Evolutionary conservation across 768 basidiomycete species (phyloP), one percentile per base, ranked within the genome.

Genomic region (Lentinus brumalis): DNA sequence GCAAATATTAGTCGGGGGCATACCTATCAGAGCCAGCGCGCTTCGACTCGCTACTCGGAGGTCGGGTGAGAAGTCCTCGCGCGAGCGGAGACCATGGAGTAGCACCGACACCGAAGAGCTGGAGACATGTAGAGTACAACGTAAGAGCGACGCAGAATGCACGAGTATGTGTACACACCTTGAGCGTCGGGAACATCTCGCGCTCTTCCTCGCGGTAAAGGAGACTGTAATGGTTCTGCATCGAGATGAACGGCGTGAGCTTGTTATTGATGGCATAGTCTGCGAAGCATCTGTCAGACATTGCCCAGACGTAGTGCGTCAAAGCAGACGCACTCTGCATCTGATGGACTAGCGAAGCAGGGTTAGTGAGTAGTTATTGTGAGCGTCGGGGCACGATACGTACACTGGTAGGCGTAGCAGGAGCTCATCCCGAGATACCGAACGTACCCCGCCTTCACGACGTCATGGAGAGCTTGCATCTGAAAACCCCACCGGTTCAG

Each of bases 161-260:
- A 5, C 18, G 5, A 39, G 18, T 26, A 42, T 26, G 1, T 7
- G 45, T 14, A 31, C 50, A 29, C 9, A 76, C 74, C 67, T 75
- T 72, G 47, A 80, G 70, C 4, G 75, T 75, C 0, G 86, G 85
- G 64, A 84, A 80, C 81, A 83, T 82, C 66, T 83, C 82, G 30
- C 78, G 77, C 66, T 84, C 86, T 66, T 87, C 86, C 67, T 87
- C 86, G 47, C 86, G 79, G 65, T 87, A 86, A 40, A 83, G 53
- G 11, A 84, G 74, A 60, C 70, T 81, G 68, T 86, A 80, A 65
- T 83, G 80, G 70, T 86, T 83, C 70, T 87, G 84, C 85, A 87
- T 86, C 14, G 81, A 81, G 73, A 86, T 81, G 73, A 87, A 86
- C 4, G 80, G 81, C 7, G 82, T 83, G 42, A 75, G 67, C 18